These are phyloP conservation scores for Schwanniomyces vanrijiae DNA, from an alignment of 805 yeast species.

Conservation along the genomic window DNA sequence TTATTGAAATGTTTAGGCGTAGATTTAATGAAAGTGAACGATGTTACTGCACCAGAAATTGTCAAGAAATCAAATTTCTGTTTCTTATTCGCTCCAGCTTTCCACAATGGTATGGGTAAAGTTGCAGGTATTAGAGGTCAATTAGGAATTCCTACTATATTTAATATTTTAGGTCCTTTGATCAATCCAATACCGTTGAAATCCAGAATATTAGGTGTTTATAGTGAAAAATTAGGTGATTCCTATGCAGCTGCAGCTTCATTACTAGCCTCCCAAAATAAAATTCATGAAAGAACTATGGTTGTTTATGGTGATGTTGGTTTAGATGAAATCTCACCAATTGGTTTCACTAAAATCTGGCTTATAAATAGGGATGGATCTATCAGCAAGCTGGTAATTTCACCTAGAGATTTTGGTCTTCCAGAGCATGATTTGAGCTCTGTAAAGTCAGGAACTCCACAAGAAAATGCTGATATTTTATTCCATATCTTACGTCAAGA, in stretches of 20 bases:
- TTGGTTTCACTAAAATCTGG: constrained; percentile 85
- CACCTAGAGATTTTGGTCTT: constrained; percentile 81
- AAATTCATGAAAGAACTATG: constrained; percentile 58
- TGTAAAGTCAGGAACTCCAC: constrained; percentile 85
- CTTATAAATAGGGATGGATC: constrained; percentile 46
- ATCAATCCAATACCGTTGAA: constrained; percentile 83
- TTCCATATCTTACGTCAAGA: constrained; percentile 45
- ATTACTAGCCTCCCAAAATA: constrained; percentile 51
- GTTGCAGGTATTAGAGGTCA: constrained; percentile 77
- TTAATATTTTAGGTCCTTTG: constrained; percentile 91
- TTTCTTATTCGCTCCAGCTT: constrained; percentile 88
- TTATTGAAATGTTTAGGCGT: constrained; percentile 78
- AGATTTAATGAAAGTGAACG: constrained; percentile 69
- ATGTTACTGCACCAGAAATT: constrained; percentile 57
- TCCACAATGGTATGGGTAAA: constrained; percentile 86
- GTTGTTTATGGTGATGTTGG: constrained; percentile 94
- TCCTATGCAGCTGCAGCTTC: constrained; percentile 83
- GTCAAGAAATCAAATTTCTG: constrained; percentile 53
- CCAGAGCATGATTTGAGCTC: constrained; percentile 64
- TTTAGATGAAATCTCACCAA: constrained; percentile 90
- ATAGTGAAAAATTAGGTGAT: constrained; percentile 72
- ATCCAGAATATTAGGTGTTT: constrained; percentile 88
- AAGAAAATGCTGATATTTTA: constrained; percentile 71
- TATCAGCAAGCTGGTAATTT: constrained; percentile 44
- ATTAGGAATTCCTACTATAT: constrained; percentile 88